Conservation (phyloP, 2,329 filamentous ascomycete genomes). For the Penicillium sp. region DNA sequence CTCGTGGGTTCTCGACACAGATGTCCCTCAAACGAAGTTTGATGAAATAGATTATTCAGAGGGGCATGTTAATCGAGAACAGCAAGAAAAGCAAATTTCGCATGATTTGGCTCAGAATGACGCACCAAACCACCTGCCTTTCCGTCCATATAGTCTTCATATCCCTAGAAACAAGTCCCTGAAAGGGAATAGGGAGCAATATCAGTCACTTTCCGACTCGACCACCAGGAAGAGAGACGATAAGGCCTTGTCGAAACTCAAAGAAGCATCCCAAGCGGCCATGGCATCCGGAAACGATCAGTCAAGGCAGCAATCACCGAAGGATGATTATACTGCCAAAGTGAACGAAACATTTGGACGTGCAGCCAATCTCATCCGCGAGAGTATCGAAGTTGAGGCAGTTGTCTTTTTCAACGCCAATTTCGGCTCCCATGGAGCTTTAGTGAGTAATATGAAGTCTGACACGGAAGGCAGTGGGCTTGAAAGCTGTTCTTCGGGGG, state of each 20-base stretch:
- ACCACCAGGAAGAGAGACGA: neutral
- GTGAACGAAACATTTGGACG: constrained; percentile 37
- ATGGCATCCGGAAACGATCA: neutral
- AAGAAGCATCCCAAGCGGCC: neutral
- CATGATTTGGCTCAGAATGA: neutral
- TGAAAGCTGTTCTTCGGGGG: constrained; percentile 12
- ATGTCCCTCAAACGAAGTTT: neutral
- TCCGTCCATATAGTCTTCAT: constrained; percentile 1
- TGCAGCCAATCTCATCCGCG: constrained; percentile 44
- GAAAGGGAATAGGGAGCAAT: neutral
- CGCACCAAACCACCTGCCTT: neutral
- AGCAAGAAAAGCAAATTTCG: constrained; percentile 13
- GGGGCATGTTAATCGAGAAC: constrained; percentile 11
- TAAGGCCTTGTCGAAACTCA: neutral
- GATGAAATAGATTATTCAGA: neutral
- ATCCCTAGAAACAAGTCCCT: neutral
- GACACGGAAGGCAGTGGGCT: constrained; percentile 5
- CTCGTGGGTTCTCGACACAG: constrained; percentile 10
- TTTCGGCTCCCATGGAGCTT: constrained; percentile 7
- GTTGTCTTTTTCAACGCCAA: constrained; percentile 28
- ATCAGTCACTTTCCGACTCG: neutral
- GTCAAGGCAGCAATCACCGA: neutral
- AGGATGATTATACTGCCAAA: constrained; percentile 3
- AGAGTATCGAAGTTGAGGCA: constrained; percentile 42
- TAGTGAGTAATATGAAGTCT: neutral